A percentile compares a stretch with the other conserved stretches of the same genome.
Conservation (phyloP, 2,329 filamentous ascomycete genomes). For the Daldinia eschscholtzii region DNA sequence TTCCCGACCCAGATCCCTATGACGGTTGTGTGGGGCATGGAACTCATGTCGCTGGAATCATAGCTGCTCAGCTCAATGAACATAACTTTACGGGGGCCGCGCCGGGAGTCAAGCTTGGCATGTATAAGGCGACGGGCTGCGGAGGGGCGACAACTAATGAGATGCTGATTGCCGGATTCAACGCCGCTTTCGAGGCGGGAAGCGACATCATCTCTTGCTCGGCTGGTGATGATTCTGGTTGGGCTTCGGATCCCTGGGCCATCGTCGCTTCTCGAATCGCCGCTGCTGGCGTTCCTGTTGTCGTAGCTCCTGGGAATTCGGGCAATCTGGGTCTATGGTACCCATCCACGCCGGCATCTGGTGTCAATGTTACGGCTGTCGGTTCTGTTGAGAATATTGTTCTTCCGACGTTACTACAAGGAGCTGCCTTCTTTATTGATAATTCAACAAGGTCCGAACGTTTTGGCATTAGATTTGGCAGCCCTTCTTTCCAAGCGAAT, state of each 20-base stretch:
- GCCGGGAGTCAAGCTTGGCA: conserved; percentile 39
- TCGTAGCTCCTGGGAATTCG: conserved; percentile 58
- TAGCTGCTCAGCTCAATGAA: conserved; percentile 38
- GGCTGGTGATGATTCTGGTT: conserved; percentile 49
- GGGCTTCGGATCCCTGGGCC: conserved; percentile 53
- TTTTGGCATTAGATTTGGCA: neutral
- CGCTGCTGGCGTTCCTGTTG: conserved; percentile 56
- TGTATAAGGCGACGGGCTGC: conserved; percentile 41
- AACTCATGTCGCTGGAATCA: conserved; percentile 56
- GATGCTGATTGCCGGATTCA: conserved; percentile 50
- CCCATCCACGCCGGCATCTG: conserved; percentile 14
- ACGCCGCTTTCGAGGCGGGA: conserved; percentile 50
- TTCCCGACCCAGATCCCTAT: conserved; percentile 58
- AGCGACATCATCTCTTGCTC: conserved; percentile 53
- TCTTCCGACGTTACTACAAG: neutral
- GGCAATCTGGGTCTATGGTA: conserved; percentile 48
- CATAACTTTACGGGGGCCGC: conserved; percentile 42
- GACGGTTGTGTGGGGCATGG: conserved; percentile 52
- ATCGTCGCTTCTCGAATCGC: conserved; percentile 57
- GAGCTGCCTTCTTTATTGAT: neutral
- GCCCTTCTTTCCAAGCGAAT: neutral
- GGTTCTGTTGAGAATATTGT: neutral
- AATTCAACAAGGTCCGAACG: neutral
- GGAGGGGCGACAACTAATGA: conserved; percentile 44
- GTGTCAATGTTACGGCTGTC: neutral